Percentiles rank a stretch among this genome's conserved stretches.
phyloP scores from a whole-genome alignment of 2,329 filamentous ascomycete genomes.

The Fusarium musae region DNA sequence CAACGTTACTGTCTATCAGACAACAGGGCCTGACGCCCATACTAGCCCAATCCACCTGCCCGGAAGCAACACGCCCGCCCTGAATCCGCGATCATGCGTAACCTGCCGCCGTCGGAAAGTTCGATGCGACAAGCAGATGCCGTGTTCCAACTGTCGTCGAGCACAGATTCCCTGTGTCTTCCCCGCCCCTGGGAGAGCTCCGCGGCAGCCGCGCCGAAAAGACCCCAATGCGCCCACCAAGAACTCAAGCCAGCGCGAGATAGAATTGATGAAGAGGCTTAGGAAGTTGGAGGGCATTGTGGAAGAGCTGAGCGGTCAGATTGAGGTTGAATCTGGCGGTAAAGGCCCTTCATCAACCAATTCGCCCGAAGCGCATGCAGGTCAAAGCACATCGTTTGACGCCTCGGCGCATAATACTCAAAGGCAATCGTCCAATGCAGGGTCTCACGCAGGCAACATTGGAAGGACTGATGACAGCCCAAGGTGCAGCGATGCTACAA shows the following conservation, averaged over 20 bases:
- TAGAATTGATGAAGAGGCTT: constrained; percentile 77
- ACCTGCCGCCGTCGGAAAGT: constrained; percentile 71
- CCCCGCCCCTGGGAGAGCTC: constrained; percentile 78
- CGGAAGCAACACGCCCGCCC: constrained; percentile 49
- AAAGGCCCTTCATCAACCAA: constrained; percentile 46
- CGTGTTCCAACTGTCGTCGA: constrained; percentile 79
- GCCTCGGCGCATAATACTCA: constrained; percentile 19
- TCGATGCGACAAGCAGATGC: constrained; percentile 81
- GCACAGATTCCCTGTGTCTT: constrained; percentile 79
- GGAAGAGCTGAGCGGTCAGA: constrained; percentile 72
- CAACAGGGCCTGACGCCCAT: constrained; percentile 54
- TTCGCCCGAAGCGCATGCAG: constrained; percentile 46
- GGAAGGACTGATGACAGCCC: constrained; percentile 29
- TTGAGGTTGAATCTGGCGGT: constrained; percentile 62
- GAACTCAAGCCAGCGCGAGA: constrained; percentile 69
- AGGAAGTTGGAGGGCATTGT: constrained; percentile 81
- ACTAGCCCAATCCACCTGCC: constrained; percentile 50
- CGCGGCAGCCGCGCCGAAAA: constrained; percentile 72
- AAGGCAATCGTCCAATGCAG: constrained; percentile 32
- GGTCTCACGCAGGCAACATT: constrained; percentile 19
- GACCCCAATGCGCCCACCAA: constrained; percentile 71
- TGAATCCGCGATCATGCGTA: constrained; percentile 63
- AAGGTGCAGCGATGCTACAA: constrained; percentile 42
- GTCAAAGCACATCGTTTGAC: constrained; percentile 26
- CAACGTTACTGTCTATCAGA: constrained; percentile 54